A percentile compares a stretch with the other conserved stretches of the same genome.
phyloP scores from a whole-genome alignment of 1,139 yeast species.

The Taphrina communis region DNA sequence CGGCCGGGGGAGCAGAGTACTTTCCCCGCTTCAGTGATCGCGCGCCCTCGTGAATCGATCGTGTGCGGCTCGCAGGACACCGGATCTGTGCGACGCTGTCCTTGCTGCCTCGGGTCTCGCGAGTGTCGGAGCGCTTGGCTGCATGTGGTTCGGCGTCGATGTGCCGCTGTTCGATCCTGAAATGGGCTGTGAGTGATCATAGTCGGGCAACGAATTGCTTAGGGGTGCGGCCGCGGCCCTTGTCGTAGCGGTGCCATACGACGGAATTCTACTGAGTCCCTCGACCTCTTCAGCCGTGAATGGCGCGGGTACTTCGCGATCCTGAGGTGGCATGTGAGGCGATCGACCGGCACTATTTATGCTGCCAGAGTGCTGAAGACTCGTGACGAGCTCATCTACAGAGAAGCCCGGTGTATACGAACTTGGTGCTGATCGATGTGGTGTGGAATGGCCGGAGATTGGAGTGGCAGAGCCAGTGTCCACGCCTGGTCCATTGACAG shows the following conservation, averaged over 20 bases:
- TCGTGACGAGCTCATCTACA: conserved; percentile 24
- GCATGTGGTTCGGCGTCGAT: conserved; percentile 17
- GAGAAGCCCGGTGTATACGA: conserved; percentile 30
- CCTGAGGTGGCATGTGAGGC: conserved; percentile 16
- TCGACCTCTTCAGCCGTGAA: conserved; percentile 33
- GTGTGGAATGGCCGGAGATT: conserved; percentile 29
- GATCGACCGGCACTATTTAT: conserved; percentile 4
- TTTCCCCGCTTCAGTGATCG: conserved; percentile 17
- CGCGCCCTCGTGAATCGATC: conserved; percentile 38
- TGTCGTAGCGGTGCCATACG: conserved; percentile 36
- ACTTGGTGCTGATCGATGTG: conserved; percentile 35
- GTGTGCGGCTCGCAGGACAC: conserved; percentile 32
- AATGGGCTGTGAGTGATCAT: conserved; percentile 17
- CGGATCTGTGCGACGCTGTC: conserved; percentile 35
- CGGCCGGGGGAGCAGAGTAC: background rate
- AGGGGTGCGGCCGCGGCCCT: conserved; percentile 38
- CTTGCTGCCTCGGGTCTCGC: conserved; percentile 38
- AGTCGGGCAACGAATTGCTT: conserved; percentile 31
- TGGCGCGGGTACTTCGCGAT: conserved; percentile 22
- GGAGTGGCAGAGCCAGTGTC: conserved; percentile 38
- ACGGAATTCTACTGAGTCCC: conserved; percentile 28
- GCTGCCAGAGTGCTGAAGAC: conserved; percentile 10
- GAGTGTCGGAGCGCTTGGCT: conserved; percentile 8
- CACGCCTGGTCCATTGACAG: conserved; percentile 9
- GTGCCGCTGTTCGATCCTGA: conserved; percentile 28